Conservation (phyloP, 2,329 filamentous ascomycete species). For the Cladosporium sp. region DNA sequence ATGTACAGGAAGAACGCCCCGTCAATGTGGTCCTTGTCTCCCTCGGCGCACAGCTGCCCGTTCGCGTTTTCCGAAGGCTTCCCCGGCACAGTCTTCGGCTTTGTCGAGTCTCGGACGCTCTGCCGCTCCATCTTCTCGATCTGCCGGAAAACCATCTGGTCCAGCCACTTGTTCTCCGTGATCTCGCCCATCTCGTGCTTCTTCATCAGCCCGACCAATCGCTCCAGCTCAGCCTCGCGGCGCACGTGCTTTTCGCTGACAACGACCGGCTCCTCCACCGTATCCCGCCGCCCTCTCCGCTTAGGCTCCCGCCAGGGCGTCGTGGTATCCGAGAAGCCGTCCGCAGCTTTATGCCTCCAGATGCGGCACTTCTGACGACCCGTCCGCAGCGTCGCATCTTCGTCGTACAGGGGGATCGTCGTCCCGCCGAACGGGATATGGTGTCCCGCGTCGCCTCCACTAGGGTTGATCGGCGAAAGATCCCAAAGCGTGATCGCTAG, state of each 20-base stretch:
- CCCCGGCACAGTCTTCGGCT: constrained; percentile 14
- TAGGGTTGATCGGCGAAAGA: constrained; percentile 69
- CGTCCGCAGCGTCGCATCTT: constrained; percentile 83
- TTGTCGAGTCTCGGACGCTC: constrained; percentile 34
- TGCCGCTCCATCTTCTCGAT: constrained; percentile 61
- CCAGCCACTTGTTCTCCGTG: constrained; percentile 86
- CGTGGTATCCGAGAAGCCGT: constrained; percentile 71
- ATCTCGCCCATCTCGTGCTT: constrained; percentile 99
- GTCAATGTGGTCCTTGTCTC: constrained; percentile 42
- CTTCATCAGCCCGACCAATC: constrained; percentile 85
- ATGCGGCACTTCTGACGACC: constrained; percentile 87
- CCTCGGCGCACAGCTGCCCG: constrained; percentile 30
- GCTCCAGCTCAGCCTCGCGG: constrained; percentile 66
- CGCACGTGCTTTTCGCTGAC: constrained; percentile 29
- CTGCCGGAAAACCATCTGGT: constrained; percentile 85
- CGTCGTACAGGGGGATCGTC: constrained; percentile 85
- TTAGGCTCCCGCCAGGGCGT: constrained; percentile 66
- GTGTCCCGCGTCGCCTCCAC: constrained; percentile 65
- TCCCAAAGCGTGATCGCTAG: constrained; percentile 96
- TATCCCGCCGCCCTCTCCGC: constrained; percentile 42
- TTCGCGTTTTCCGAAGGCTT: constrained; percentile 6
- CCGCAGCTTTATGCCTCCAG: constrained; percentile 74
- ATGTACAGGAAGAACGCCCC: constrained; percentile 77
- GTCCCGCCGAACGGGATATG: constrained; percentile 90
- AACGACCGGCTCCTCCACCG: constrained; percentile 57